Evolutionary conservation across 257 asterid genomes (phyloP).

Genomic region (Forsythia suspensa): DNA sequence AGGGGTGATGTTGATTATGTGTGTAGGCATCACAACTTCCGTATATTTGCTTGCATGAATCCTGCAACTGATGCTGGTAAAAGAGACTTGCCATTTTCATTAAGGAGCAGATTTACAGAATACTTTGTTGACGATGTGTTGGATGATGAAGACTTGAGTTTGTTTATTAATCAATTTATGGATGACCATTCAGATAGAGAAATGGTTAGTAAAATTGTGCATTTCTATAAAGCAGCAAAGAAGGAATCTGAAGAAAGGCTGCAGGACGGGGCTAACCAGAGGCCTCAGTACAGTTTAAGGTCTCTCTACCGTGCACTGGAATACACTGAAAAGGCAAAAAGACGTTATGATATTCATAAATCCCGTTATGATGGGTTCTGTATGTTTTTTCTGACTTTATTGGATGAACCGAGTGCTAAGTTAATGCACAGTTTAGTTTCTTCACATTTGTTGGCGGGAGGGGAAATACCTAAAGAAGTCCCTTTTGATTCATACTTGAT

Average conservation of each 20-base stretch:
- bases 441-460: conserved; percentile 59
- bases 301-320: conserved; percentile 90
- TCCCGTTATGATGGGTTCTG: conserved; percentile 89
- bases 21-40: conserved; percentile 64
- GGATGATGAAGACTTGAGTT: conserved; percentile 74
- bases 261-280: conserved; percentile 99
- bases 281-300: conserved; percentile 93
- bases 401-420: conserved; percentile 74
- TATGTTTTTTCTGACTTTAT: conserved; percentile 74
- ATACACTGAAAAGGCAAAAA: conserved; percentile 59
- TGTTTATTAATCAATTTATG: conserved; percentile 64
- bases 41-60: conserved; percentile 97
- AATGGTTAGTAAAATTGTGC: conserved; percentile 47
- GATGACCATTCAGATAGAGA: conserved; percentile 41
- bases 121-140: conserved; percentile 85
- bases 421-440: conserved; percentile 58
- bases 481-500: conserved; percentile 51
- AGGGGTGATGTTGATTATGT: conserved; percentile 83
- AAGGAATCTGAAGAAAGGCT: conserved; percentile 70
- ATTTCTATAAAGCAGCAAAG: conserved; percentile 79
- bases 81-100: conserved; percentile 73
- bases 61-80: conserved; percentile 99
- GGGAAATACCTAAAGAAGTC: conserved; percentile 38
- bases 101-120: conserved; percentile 90
- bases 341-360: conserved; percentile 46